Evolutionary conservation across 164 flowering plant genomes (phyloP), one percentile per base, ranked within the genome.

Genomic region (Malania oleifera): DNA sequence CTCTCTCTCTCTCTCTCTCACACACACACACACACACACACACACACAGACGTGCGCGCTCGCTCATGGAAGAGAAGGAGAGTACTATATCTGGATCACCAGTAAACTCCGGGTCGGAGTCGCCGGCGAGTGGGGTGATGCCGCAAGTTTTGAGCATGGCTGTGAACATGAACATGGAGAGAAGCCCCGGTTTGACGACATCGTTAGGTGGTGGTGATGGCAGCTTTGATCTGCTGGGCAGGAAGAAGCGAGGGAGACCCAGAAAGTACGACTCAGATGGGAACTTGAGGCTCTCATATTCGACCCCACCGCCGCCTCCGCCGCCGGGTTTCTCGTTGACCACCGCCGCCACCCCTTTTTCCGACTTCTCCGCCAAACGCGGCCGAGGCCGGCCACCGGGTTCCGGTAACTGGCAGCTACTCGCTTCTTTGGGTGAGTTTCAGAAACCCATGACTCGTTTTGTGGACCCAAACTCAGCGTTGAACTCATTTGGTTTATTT

Each of bases 161-260:
- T 18, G 27, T 67, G 17, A 65, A 47, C 53, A 61, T 61, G 78
- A 61, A 58, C 59, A 53, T 67, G 54, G 77, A 61, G 45, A 69
- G 57, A 20, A 60, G 28, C 31, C 46, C 49, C n/a, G 66, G n/a
- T n/a, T n/a, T n/a, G n/a, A n/a, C n/a, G n/a, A n/a, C n/a, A n/a
- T n/a, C n/a, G n/a, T n/a, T n/a, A n/a, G n/a, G 68, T 5, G 66
- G 34, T 7, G 64, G 70, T 51, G 46, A 24, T 63, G 38, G 70
- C 45, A 50, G 61, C 22, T 27, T 47, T 34, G 67, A 52, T 34
- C 51, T 61, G 62, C 44, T 60, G 52, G 74, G 69, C 19, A 82
- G 71, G 71, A 85, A 83, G 79, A 85, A 75, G 56, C 77, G 91
- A 64, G 97, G 95, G 54, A 79, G 98, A 67, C 98, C 98, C 0